Evolutionary conservation across 2,329 filamentous ascomycete genomes (phyloP).

Genomic region (Penicillium sp.): DNA sequence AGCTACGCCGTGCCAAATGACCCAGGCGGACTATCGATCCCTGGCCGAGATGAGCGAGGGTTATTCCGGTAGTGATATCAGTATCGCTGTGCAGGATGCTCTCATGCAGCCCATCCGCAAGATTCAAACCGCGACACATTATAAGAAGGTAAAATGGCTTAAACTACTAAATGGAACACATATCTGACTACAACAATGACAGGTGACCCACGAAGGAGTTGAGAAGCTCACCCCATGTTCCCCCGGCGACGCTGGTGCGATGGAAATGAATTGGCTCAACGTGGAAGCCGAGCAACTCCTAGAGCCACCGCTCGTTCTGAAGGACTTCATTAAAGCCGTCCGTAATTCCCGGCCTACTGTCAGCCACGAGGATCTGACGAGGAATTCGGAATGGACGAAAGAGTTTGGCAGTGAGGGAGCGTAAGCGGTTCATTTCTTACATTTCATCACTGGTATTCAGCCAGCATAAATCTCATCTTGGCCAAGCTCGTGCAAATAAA

Average conservation of each 20-base stretch:
- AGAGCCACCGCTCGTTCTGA: conserved; percentile 80
- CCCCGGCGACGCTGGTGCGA: conserved; percentile 78
- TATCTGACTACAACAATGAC: conserved; percentile 2
- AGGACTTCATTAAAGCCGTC: conserved; percentile 92
- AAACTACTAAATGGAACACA: background rate
- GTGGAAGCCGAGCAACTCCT: conserved; percentile 79
- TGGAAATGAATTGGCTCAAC: conserved; percentile 92
- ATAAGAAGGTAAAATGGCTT: conserved; percentile 72
- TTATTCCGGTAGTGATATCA: conserved; percentile 94
- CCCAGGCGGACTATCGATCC: conserved; percentile 71
- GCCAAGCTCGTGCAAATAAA: background rate
- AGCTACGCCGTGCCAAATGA: conserved; percentile 82
- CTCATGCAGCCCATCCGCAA: conserved; percentile 97
- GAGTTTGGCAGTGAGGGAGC: conserved; percentile 93
- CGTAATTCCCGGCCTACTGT: conserved; percentile 87
- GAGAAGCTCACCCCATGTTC: conserved; percentile 78
- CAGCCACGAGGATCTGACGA: conserved; percentile 76
- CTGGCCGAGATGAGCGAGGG: conserved; percentile 83
- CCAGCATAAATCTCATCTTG: background rate
- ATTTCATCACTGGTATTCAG: background rate
- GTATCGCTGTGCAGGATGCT: conserved; percentile 91
- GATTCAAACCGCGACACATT: conserved; percentile 96
- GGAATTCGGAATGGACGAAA: conserved; percentile 88
- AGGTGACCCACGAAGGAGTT: conserved; percentile 68
- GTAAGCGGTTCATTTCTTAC: conserved; percentile 28